Conservation (phyloP, 768 basidiomycete species). For the Amanita polypyramis region DNA sequence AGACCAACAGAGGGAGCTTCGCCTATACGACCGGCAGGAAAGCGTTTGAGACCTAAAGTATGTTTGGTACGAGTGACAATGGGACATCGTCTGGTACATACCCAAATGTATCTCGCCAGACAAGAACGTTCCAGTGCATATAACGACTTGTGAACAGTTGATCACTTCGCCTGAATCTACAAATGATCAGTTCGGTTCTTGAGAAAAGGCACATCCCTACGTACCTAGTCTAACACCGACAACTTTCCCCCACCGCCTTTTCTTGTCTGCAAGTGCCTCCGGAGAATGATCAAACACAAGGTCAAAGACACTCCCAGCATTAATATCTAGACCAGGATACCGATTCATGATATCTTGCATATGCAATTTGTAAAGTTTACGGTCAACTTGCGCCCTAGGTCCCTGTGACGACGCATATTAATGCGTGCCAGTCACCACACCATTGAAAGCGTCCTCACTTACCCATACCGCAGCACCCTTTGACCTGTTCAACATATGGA, state of each 20-base stretch:
- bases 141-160: conserved; percentile 69
- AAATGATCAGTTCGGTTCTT: background rate
- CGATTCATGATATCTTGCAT: conserved; percentile 64
- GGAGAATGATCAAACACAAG: conserved; percentile 49
- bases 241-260: conserved; percentile 39
- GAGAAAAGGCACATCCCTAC: background rate
- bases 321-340: conserved; percentile 62
- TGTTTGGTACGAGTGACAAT: background rate
- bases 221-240: conserved; percentile 61
- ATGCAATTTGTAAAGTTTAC: conserved; percentile 70
- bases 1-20: conserved; percentile 66
- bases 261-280: conserved; percentile 10
- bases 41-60: conserved; percentile 53
- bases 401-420: conserved; percentile 39
- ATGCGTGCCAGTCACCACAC: conserved; percentile 1
- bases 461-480: conserved; percentile 91
- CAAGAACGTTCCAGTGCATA: conserved; percentile 88
- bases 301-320: conserved; percentile 70
- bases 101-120: conserved; percentile 90
- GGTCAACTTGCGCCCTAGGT: conserved; percentile 81
- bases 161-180: conserved; percentile 69
- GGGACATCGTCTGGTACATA: conserved; percentile 13
- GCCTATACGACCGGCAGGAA: conserved; percentile 69
- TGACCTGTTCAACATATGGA: conserved; percentile 75
- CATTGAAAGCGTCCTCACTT: conserved; percentile 13